Percentiles rank a stretch among this genome's conserved stretches.
These are phyloP conservation scores for Clonostachys rhizophaga DNA, from an alignment of 2,329 filamentous ascomycete genomes.

Conservation along the genomic window DNA sequence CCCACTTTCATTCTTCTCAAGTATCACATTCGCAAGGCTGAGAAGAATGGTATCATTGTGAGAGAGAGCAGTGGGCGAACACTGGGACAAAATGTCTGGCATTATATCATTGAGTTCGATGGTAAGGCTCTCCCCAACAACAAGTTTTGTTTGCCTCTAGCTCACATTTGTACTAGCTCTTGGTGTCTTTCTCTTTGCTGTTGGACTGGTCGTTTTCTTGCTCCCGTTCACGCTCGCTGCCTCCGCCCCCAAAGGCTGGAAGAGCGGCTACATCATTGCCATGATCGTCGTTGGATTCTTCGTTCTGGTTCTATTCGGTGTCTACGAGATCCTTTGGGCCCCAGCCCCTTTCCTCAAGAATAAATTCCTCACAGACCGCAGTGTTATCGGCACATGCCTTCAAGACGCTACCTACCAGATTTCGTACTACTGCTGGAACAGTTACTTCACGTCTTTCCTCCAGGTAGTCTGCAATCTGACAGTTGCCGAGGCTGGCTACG, in stretches of 20 bases:
- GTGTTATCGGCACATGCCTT: constrained; percentile 45
- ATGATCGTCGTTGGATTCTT: constrained; percentile 59
- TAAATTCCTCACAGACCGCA: constrained; percentile 42
- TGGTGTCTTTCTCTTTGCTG: constrained; percentile 52
- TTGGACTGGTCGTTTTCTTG: constrained; percentile 55
- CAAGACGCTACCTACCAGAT: constrained; percentile 37
- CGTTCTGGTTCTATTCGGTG: constrained; percentile 47
- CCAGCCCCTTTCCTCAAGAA: constrained; percentile 52
- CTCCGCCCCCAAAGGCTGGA: constrained; percentile 43
- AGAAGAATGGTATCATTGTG: constrained; percentile 35
- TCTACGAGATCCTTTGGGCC: constrained; percentile 55
- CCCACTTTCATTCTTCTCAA: constrained; percentile 52
- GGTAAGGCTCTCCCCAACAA: constrained; percentile 15
- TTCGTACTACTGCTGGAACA: constrained; percentile 46
- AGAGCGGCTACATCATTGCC: constrained; percentile 46
- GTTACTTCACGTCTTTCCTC: constrained; percentile 52
- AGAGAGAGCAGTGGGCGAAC: constrained; percentile 35
- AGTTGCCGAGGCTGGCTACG: constrained; percentile 37
- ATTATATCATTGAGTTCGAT: constrained; percentile 55
- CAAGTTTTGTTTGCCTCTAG: neutral
- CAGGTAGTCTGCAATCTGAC: constrained; percentile 41
- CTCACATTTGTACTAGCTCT: constrained; percentile 18
- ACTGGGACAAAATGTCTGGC: constrained; percentile 36
- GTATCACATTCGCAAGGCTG: constrained; percentile 51
- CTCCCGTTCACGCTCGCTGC: constrained; percentile 58